Evolutionary conservation across 345 rosid genomes (phyloP), one percentile per base, ranked within the genome.

Genomic region (Gossypium arboreum): DNA sequence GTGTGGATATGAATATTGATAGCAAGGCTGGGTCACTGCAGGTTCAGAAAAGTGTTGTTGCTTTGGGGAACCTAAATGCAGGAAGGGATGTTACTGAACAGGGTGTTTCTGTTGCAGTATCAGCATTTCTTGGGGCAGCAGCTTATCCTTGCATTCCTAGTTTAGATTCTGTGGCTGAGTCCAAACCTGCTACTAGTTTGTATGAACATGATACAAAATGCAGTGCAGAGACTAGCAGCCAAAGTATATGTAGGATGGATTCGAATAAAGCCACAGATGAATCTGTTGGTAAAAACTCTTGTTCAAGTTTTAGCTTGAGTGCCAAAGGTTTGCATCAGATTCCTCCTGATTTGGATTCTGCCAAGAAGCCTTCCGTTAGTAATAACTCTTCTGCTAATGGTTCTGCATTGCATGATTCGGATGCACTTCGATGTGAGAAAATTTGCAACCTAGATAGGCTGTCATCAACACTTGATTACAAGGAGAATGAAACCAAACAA

Each of bases 1-100:
- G 73, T 68, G 56, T 52, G 51, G 69, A 65, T 65, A n/a, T 41
- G 69, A 75, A 76, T 73, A 57, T 59, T 78, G 81, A 54, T 76
- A 77, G 76, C 68, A 83, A 67, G 25, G 75, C 81, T 20, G 81
- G 77, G 64, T 68, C 78, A 9, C 70, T 72, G 13, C 74, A 58
- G 55, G 55, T 78, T 54, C 79, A 54, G 75, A 81, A 82, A 80
- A 77, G 69, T 81, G 82, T 78, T 81, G 83, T 78, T 75, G 73
- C 52, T 44, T 54, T 78, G 70, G 57, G 79, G 10, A 60, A 57
- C 76, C 73, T 69, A 52, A 78, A 77, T 9, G 72, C 68, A 72
- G 85, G 56, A 72, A 81, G 77, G 55, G 80, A 62, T 61, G 58
- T 34, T 13, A 27, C 65, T 2, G 79, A 73, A 18, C 78, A 54